These are phyloP conservation scores for Meyerozyma smithsonii DNA, from an alignment of 1,139 yeast genomes.

Conservation along the genomic window DNA sequence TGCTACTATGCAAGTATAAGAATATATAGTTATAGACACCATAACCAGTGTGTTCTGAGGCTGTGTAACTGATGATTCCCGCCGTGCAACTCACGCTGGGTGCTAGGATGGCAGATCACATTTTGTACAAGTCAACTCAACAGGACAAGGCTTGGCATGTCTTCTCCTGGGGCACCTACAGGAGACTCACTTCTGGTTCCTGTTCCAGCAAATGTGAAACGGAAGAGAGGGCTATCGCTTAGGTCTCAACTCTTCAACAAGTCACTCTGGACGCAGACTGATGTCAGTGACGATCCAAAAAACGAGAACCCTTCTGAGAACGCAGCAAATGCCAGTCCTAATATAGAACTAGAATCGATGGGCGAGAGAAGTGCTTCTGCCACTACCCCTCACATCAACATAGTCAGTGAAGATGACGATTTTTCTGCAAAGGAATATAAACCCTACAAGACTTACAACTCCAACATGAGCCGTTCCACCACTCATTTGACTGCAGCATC, in stretches of 20 bases:
- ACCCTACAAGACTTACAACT: slow-evolving; percentile 15
- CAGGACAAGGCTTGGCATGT: neutral
- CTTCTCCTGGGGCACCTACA: neutral
- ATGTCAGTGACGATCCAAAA: slow-evolving; percentile 1
- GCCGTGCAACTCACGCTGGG: neutral
- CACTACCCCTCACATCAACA: slow-evolving; percentile 4
- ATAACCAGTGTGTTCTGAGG: neutral
- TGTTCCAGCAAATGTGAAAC: slow-evolving; percentile 27
- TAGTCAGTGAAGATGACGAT: slow-evolving; percentile 4
- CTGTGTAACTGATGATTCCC: no score
- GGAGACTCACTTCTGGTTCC: slow-evolving; percentile 7
- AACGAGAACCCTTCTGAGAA: neutral
- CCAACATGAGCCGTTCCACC: slow-evolving; percentile 22
- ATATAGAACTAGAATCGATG: slow-evolving; percentile 9
- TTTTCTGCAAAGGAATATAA: slow-evolving; percentile 3
- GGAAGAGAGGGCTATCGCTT: slow-evolving; percentile 70
- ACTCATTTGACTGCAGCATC: slow-evolving; percentile 23
- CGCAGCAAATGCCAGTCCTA: slow-evolving; percentile 6
- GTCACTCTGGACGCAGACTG: slow-evolving; percentile 19
- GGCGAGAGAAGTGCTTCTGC: neutral
- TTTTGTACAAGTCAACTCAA: no score
- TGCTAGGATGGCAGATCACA: neutral
- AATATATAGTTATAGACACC: neutral
- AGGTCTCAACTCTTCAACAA: slow-evolving; percentile 70
- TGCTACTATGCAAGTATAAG: slow-evolving; percentile 15